Conservation (phyloP, 495 filamentous ascomycete species). For the Xylaria telfairii region DNA sequence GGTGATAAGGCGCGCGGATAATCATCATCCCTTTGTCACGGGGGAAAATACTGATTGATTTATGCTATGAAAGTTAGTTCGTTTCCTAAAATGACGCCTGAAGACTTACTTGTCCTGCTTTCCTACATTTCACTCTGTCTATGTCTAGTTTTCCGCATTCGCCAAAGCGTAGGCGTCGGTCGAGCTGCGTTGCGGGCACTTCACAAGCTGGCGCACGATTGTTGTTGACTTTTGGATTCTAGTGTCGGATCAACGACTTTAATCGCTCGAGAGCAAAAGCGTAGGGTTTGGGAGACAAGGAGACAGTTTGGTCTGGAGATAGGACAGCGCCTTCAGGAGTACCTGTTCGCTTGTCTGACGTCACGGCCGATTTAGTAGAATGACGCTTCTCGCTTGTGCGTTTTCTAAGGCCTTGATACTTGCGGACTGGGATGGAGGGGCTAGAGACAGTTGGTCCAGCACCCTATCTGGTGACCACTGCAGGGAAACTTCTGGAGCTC, state of each 20-base stretch:
- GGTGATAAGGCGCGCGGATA: background rate
- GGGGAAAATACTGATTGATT: background rate
- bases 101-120: background rate
- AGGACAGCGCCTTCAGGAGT: background rate
- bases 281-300: background rate
- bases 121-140: too few relatives aligned
- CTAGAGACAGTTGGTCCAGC: constrained; percentile 1
- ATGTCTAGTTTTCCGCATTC: background rate
- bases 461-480: constrained; percentile 37
- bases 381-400: background rate
- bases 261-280: background rate
- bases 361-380: background rate
- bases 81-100: background rate
- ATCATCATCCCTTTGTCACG: background rate
- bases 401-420: background rate
- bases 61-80: background rate
- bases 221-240: background rate
- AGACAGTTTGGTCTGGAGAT: background rate
- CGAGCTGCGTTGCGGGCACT: background rate
- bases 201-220: background rate
- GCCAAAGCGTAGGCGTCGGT: background rate
- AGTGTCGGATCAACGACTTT: background rate
- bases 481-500: constrained; percentile 72
- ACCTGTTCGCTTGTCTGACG: background rate
- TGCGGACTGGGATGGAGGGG: background rate